Evolutionary conservation across 495 filamentous ascomycete species (phyloP).

Genomic region (Aspergillus sclerotioniger): DNA sequence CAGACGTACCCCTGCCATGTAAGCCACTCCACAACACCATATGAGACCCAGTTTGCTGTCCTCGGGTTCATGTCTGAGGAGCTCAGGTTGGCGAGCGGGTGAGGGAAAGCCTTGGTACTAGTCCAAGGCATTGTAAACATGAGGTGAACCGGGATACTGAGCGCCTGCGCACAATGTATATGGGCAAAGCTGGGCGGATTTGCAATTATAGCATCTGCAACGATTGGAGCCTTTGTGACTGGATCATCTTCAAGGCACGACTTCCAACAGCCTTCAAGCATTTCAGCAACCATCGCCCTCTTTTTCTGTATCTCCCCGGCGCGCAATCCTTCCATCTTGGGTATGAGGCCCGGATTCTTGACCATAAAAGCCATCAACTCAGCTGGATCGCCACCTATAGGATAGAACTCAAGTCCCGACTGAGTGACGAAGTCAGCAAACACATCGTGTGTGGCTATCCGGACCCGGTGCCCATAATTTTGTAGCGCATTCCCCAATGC

Average conservation of each 20-base stretch:
- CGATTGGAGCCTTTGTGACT: slow-evolving; percentile 55
- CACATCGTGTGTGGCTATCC: slow-evolving; percentile 60
- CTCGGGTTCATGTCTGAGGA: slow-evolving; percentile 41
- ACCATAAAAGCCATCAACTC: slow-evolving; percentile 64
- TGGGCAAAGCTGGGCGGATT: slow-evolving; percentile 68
- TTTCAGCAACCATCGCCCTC: slow-evolving; percentile 53
- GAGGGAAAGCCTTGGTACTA: slow-evolving; percentile 53
- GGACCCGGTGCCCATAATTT: slow-evolving; percentile 50
- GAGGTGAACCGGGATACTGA: slow-evolving; percentile 61
- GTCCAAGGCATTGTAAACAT: slow-evolving; percentile 68
- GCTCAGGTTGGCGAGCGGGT: slow-evolving; percentile 56
- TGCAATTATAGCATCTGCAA: slow-evolving; percentile 66
- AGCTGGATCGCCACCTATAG: slow-evolving; percentile 61
- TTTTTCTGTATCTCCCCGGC: slow-evolving; percentile 47
- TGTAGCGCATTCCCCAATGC: slow-evolving; percentile 52
- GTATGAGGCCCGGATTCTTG: slow-evolving; percentile 53
- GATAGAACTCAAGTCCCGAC: slow-evolving; percentile 60
- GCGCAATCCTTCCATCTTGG: slow-evolving; percentile 43
- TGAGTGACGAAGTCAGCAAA: slow-evolving; percentile 58
- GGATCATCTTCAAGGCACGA: slow-evolving; percentile 58
- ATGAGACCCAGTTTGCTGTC: slow-evolving; percentile 57
- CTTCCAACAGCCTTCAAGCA: slow-evolving; percentile 62
- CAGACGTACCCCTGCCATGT: slow-evolving; percentile 62
- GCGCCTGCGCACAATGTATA: slow-evolving; percentile 60
- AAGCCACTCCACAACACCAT: slow-evolving; percentile 60